Evolutionary conservation across 345 rosid species (phyloP), one percentile per base, ranked within the genome.

Genomic region (Sonneratia caseolaris): DNA sequence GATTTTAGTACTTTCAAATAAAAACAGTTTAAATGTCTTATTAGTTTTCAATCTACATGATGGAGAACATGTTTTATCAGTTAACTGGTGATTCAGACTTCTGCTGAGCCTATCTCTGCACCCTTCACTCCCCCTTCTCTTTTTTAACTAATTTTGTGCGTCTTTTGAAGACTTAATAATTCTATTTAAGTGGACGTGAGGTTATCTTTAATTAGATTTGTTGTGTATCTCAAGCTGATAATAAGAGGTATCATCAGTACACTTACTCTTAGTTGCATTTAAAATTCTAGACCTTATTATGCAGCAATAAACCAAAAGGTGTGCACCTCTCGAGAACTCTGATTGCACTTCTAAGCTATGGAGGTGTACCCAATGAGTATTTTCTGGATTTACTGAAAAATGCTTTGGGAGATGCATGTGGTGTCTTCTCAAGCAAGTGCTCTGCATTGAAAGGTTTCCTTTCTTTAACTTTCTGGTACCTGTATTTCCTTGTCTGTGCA

Each of bases 311-410:
- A 64, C 96, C 98, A 56, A 82, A 65, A 68, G 75, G 48, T 27
- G 53, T 90, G 2, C 75, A 2, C 75, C 82, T 93, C 21, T 88
- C 96, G 1, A 85, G 73, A 76, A 78, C 71, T 75, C 81, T 89
- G 76, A 83, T 91, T 74, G 81, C 86, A 15, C 88, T 93, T 64
- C 85, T 93, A 74, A 83, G 84, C 74, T 81, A 82, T 81, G 97
- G 98, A 51, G 95, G 96, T 51, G 83, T 94, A 66, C 91, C 98
- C 0, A n/a, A 86, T 24, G 81, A 72, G 0, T 82, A 82, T 70
- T 86, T 93, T 72, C 56, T 85, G 85, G 83, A 82, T 48, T 69
- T 85, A 51, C 59, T 89, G 79, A 68, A 45, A 37, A 81, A 53
- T 68, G 82, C 89, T 4, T 67, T 94, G 69, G 89, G 85, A 71